Conservation (phyloP, 805 yeast species). For the Saccharomycopsis javanensis region DNA sequence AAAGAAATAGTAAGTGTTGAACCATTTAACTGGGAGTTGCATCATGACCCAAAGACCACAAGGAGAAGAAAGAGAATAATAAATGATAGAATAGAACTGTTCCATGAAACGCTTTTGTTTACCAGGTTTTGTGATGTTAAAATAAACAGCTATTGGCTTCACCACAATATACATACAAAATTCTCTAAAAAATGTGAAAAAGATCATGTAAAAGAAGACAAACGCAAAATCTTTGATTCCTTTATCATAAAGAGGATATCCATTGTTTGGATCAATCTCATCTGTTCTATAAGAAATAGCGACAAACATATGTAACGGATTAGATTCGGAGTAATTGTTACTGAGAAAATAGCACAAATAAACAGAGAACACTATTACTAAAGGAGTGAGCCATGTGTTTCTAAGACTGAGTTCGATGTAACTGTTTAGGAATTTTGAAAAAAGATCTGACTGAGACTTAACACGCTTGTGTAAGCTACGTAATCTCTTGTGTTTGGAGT, state of each 20-base stretch:
- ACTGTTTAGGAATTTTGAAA: constrained; percentile 13
- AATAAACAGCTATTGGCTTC: constrained; percentile 53
- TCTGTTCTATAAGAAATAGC: constrained; percentile 54
- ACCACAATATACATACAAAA: constrained; percentile 77
- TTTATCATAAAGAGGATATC: constrained; percentile 60
- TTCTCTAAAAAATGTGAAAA: constrained; percentile 86
- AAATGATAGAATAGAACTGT: constrained; percentile 77
- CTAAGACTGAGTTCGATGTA: constrained; percentile 25
- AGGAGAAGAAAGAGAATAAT: constrained; percentile 75
- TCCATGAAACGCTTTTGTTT: constrained; percentile 82
- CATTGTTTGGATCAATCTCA: constrained; percentile 39
- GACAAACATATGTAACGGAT: constrained; percentile 55
- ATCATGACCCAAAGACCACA: constrained; percentile 85
- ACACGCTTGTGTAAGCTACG: constrained; percentile 9
- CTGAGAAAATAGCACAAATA: constrained; percentile 42
- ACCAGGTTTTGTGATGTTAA: constrained; percentile 41
- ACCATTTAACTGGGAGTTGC: constrained; percentile 77
- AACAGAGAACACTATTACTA: constrained; percentile 36
- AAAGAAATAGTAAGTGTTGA: constrained; percentile 77
- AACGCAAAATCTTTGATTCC: constrained; percentile 77
- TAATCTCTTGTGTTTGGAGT: constrained; percentile 11
- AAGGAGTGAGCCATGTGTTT: constrained; percentile 67
- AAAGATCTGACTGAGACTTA: constrained; percentile 9
- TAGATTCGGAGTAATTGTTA: constrained; percentile 47
- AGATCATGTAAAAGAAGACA: constrained; percentile 69